Evolutionary conservation across 352 stramenopile genomes (phyloP).

Genomic region (Pythium rhizo-oryzae): DNA sequence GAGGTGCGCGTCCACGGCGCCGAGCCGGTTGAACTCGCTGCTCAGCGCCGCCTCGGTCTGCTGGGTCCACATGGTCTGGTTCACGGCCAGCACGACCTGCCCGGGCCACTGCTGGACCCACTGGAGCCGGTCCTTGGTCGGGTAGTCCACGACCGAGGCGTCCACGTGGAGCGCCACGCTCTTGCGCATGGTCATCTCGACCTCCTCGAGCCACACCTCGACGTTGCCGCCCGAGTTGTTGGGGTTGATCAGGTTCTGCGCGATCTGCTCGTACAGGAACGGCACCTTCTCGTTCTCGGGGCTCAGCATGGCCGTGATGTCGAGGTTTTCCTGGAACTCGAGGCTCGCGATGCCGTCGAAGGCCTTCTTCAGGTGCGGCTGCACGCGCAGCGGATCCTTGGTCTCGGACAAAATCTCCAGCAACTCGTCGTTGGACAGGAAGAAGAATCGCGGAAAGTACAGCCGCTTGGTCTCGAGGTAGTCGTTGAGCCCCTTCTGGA

Average conservation of each 20-base stretch:
- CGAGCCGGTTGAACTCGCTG: conserved; percentile 30
- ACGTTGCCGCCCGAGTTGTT: conserved; percentile 94
- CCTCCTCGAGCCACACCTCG: conserved; percentile 87
- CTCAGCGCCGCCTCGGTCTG: conserved; percentile 77
- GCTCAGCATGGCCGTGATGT: conserved; percentile 92
- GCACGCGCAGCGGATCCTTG: conserved; percentile 94
- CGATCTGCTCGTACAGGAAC: conserved; percentile 88
- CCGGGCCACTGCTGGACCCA: conserved; percentile 94
- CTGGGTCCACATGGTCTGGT: conserved; percentile 92
- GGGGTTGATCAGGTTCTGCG: conserved; percentile 92
- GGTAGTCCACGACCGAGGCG: conserved; percentile 83
- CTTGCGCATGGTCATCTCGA: conserved; percentile 88
- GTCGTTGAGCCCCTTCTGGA: conserved; percentile 94
- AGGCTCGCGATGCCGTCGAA: conserved; percentile 94
- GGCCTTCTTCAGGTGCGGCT: conserved; percentile 94
- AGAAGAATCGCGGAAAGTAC: conserved; percentile 94
- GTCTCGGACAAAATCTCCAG: conserved; percentile 94
- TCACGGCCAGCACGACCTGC: conserved; percentile 92
- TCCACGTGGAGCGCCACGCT: conserved; percentile 84
- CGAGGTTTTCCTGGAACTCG: conserved; percentile 92
- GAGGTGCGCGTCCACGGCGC: conserved; percentile 65
- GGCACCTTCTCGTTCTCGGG: conserved; percentile 88
- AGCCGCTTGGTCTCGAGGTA: conserved; percentile 95
- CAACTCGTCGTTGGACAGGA: conserved; percentile 94
- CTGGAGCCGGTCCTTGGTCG: conserved; percentile 83